Conservation (phyloP, 2,329 filamentous ascomycete genomes). For the Xylaria multiplex region DNA sequence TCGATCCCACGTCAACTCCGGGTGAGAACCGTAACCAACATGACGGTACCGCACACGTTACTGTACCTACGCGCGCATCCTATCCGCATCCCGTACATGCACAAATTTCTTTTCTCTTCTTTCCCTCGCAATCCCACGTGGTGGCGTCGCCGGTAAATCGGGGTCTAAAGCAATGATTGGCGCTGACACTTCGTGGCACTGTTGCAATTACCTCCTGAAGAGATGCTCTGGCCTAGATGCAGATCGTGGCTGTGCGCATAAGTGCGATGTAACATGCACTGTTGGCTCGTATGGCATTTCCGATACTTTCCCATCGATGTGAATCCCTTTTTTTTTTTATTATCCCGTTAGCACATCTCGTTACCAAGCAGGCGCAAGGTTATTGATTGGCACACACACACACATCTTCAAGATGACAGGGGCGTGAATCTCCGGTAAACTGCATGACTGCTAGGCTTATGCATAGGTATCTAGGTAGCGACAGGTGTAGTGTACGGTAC, state of each 20-base stretch:
- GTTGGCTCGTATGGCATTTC: slow-evolving; percentile 10
- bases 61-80: too few relatives aligned
- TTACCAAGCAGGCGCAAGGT: background rate
- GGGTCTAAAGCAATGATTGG: slow-evolving; percentile 11
- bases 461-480: background rate
- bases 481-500: too few relatives aligned
- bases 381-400: background rate
- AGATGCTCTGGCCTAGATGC: background rate
- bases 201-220: slow-evolving; percentile 1
- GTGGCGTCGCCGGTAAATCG: slow-evolving; percentile 19
- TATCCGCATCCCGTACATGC: too few relatives aligned
- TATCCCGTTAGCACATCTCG: background rate
- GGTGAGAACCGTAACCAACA: slow-evolving; percentile 6
- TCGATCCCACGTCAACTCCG: slow-evolving; percentile 3
- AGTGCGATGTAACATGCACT: slow-evolving; percentile 1
- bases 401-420: slow-evolving; percentile 2
- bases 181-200: slow-evolving; percentile 3
- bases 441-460: slow-evolving; percentile 20
- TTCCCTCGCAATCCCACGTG: slow-evolving; percentile 26
- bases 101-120: background rate
- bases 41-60: background rate
- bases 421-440: slow-evolving; percentile 12
- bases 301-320: slow-evolving; percentile 1
- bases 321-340: slow-evolving; percentile 1
- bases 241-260: slow-evolving; percentile 31